phyloP scores from a whole-genome alignment of 768 basidiomycete species.

The Tylopilus plumbeoviolaceoides region DNA sequence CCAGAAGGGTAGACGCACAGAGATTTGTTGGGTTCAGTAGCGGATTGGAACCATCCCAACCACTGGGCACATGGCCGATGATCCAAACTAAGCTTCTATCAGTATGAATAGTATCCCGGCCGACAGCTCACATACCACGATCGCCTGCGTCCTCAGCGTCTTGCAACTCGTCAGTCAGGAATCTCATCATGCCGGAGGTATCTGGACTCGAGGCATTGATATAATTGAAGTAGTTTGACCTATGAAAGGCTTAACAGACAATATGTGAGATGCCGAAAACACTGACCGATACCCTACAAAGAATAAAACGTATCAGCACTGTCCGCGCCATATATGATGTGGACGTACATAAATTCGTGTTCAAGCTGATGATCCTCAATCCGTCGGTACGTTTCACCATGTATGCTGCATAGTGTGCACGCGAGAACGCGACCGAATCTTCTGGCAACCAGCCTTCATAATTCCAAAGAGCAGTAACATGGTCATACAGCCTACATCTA shows the following conservation, averaged over 20 bases:
- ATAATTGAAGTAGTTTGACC: slow-evolving; percentile 72
- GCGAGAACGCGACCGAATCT: slow-evolving; percentile 51
- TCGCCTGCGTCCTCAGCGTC: slow-evolving; percentile 75
- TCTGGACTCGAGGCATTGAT: slow-evolving; percentile 70
- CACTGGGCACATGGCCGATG: slow-evolving; percentile 53
- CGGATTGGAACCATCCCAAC: slow-evolving; percentile 72
- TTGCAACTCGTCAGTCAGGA: slow-evolving; percentile 75
- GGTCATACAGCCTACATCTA: slow-evolving; percentile 65
- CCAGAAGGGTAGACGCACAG: slow-evolving; percentile 41
- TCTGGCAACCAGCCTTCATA: slow-evolving; percentile 66
- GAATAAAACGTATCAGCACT: not conserved
- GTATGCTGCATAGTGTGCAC: slow-evolving; percentile 68
- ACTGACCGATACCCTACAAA: slow-evolving; percentile 32
- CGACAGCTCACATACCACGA: slow-evolving; percentile 42
- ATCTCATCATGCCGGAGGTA: slow-evolving; percentile 70
- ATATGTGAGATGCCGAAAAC: not conserved
- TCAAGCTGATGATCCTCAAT: slow-evolving; percentile 66
- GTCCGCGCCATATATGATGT: not conserved
- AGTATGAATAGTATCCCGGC: slow-evolving; percentile 5
- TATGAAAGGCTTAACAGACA: slow-evolving; percentile 21
- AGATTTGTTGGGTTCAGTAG: slow-evolving; percentile 63
- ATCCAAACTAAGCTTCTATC: slow-evolving; percentile 39
- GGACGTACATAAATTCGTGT: slow-evolving; percentile 69
- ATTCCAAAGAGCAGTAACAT: slow-evolving; percentile 66
- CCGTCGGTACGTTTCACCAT: slow-evolving; percentile 65